phyloP scores from a whole-genome alignment of 2,329 filamentous ascomycete genomes.

The Ascochyta lentis region DNA sequence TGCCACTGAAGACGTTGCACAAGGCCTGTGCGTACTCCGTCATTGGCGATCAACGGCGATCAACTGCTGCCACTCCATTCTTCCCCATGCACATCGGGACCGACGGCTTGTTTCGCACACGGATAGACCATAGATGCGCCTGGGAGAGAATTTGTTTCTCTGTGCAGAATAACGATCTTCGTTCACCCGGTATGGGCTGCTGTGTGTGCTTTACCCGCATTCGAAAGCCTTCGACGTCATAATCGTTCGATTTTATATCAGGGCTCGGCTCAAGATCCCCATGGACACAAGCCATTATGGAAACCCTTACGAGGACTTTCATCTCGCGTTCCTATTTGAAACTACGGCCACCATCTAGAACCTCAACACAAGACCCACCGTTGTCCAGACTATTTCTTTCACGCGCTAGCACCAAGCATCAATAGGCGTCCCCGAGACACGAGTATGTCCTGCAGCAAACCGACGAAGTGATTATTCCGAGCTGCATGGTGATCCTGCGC shows the following conservation, averaged over 20 bases:
- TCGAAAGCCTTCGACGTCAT: conserved; percentile 11
- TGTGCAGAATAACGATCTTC: neutral
- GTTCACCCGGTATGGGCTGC: neutral
- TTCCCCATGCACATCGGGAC: neutral
- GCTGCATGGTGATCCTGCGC: neutral
- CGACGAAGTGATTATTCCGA: neutral
- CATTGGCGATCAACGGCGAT: neutral
- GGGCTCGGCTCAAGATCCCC: neutral
- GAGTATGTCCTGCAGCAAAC: neutral
- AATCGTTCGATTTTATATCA: conserved; percentile 3
- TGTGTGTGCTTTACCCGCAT: neutral
- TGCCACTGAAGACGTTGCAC: conserved; percentile 3
- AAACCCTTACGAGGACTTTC: conserved; percentile 1
- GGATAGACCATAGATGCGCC: neutral
- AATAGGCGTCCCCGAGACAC: neutral
- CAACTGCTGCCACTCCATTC: neutral
- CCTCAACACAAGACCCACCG: neutral
- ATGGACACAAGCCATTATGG: conserved; percentile 6
- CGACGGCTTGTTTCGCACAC: neutral
- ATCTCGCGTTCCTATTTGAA: conserved; percentile 6
- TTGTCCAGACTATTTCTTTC: conserved; percentile 1
- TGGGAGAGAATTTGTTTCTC: neutral
- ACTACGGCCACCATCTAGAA: conserved; percentile 4
- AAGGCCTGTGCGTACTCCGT: conserved; percentile 4
- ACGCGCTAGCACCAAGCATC: neutral